Evolutionary conservation across 331 rosid species (phyloP).

Genomic region (Saraca asoca): DNA sequence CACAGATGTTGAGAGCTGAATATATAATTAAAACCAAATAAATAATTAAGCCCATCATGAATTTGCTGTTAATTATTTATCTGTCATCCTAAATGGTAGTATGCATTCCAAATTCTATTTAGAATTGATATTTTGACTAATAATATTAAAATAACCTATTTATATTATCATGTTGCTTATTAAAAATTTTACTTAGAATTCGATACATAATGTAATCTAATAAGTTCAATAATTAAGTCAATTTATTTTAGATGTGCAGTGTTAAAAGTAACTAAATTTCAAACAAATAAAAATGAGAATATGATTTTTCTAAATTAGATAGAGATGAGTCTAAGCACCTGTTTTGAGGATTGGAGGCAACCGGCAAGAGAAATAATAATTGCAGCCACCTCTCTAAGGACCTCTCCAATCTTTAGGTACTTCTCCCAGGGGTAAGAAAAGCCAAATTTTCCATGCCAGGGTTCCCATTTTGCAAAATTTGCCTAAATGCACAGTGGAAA

Average conservation of each 20-base stretch:
- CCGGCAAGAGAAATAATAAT: conserved; percentile 46
- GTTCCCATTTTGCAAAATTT: conserved; percentile 94
- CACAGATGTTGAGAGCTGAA: conserved; percentile 42
- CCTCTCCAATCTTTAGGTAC: conserved; percentile 70
- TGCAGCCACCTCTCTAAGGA: conserved; percentile 68
- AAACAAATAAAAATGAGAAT: too few relatives aligned
- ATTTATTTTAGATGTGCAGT: too few relatives aligned
- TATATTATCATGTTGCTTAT: too few relatives aligned
- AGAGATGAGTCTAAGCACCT: conserved; percentile 39
- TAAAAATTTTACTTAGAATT: too few relatives aligned
- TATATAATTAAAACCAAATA: conserved; percentile 1
- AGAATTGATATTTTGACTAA: too few relatives aligned
- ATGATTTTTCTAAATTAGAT: too few relatives aligned
- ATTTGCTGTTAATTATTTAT: not conserved
- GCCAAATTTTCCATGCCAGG: conserved; percentile 96
- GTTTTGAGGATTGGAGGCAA: conserved; percentile 65
- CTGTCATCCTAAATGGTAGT: too few relatives aligned
- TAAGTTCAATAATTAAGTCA: too few relatives aligned
- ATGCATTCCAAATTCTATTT: too few relatives aligned
- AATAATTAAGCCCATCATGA: not conserved
- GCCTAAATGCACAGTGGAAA: conserved; percentile 45
- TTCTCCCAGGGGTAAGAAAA: conserved; percentile 75
- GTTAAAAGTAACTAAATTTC: too few relatives aligned
- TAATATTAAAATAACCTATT: too few relatives aligned
- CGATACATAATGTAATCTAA: too few relatives aligned